Conservation (phyloP, 139 green algal species). For the Tetratostichococcus sp. region DNA sequence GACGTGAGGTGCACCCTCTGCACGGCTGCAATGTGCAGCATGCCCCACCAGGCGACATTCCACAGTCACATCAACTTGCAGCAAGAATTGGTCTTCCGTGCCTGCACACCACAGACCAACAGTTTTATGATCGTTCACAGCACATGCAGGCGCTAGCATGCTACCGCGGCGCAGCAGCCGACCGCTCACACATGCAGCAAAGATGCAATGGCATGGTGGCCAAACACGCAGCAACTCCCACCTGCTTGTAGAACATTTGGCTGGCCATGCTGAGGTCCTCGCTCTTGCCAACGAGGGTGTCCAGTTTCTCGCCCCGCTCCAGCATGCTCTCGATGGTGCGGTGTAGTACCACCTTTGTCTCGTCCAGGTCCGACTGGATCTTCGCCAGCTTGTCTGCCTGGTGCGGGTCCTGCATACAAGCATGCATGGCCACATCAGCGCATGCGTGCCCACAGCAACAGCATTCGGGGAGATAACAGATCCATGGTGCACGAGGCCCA, state of each 20-base stretch:
- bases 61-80: constrained; percentile 75
- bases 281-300: constrained; percentile 93
- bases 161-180: no score
- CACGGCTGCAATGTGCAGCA: no score
- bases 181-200: no score
- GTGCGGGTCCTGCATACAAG: constrained; percentile 69
- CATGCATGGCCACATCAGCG: not conserved
- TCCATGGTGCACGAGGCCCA: no score
- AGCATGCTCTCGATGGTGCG: constrained; percentile 98
- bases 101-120: constrained; percentile 10
- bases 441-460: no score
- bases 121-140: no score
- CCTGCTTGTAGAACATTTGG: constrained; percentile 96
- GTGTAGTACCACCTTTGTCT: constrained; percentile 90
- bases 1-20: no score
- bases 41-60: no score
- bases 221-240: no score
- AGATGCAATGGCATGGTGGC: no score
- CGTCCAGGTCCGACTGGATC: constrained; percentile 96
- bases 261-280: constrained; percentile 92
- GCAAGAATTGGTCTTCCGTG: constrained; percentile 80
- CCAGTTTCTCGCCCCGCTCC: constrained; percentile 94
- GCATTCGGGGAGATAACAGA: no score
- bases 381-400: constrained; percentile 95
- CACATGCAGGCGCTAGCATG: no score